Base-by-base conservation (phyloP, 257 asterid species). In the Ilex aquifolium region DNA sequence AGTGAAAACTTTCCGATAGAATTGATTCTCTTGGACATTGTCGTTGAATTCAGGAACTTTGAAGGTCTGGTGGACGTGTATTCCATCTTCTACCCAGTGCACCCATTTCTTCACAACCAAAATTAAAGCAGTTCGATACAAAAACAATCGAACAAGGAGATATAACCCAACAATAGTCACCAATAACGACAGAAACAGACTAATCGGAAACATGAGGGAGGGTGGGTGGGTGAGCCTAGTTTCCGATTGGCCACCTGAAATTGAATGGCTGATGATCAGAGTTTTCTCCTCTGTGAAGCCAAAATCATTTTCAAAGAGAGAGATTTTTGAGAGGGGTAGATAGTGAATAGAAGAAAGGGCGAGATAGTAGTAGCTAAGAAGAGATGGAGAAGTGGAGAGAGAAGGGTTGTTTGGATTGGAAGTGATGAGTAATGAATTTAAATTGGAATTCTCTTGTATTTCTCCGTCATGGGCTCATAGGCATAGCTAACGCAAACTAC, bases 121-220 rank as follows among this genome's bases (percentile, higher is more conserved):
- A 6, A 90, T 84, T n/a, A 90, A 79, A 42, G 91, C 91, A 2
- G 95, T 90, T 62, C 84, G 81, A 63, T 84, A 80, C 9, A 87
- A 67, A 14, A 87, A 75, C 29, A 74, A 81, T 58, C 95, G 81
- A 61, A 70, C 61, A 39, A 85, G 42, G 58, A 79, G 71, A 13
- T 76, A 29, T 0, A 70, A 29, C 40, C 69, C 63, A n/a, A 66
- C 65, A 14, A 68, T 1, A 14, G 66, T 4, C 12, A 75, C 50
- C 32, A 80, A 63, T 21, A 77, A 44, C 30, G 66, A 42, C 31
- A 69, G 61, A 46, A 78, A 51, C 30, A 72, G 31, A 50, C 69
- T 72, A 50, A 67, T 55, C 59, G 73, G 8, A 65, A 79, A 59
- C 85, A 83, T 82, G 13, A 14, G 14, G n/a, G n/a, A n/a, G n/a